Evolutionary conservation across 140 eudicot genomes (phyloP).

Genomic region (Flaveria floridana): DNA sequence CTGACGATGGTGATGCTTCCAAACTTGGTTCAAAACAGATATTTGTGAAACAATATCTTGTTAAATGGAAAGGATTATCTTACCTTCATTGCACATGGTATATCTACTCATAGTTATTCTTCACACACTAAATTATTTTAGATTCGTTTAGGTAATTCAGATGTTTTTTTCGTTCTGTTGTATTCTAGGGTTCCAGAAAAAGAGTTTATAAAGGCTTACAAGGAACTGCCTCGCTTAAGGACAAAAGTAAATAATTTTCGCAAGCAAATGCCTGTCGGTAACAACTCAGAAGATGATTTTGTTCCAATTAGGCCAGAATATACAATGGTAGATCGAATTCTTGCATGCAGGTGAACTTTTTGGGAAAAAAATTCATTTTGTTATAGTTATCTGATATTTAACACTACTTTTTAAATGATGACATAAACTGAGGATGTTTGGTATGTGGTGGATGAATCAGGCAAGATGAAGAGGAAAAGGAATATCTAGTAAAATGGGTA

Average conservation of each 20-base stretch:
- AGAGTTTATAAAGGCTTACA: slow-evolving; percentile 83
- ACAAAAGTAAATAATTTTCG: slow-evolving; percentile 85
- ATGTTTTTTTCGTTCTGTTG: not conserved
- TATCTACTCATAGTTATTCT: slow-evolving; percentile 20
- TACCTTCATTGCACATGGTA: slow-evolving; percentile 99
- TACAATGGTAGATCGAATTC: slow-evolving; percentile 91
- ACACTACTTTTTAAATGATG: not conserved
- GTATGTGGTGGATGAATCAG: slow-evolving; percentile 38
- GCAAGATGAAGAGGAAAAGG: slow-evolving; percentile 69
- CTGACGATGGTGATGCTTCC: slow-evolving; percentile 72
- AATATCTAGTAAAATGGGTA: slow-evolving; percentile 90
- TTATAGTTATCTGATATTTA: not conserved
- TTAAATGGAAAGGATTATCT: slow-evolving; percentile 95
- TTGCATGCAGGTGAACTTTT: slow-evolving; percentile 80
- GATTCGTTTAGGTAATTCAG: not conserved
- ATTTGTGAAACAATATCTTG: slow-evolving; percentile 87
- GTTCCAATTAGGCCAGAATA: slow-evolving; percentile 88
- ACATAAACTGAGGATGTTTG: slow-evolving; percentile 6
- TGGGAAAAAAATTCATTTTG: not conserved
- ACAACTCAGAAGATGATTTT: slow-evolving; percentile 73
- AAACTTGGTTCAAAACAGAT: slow-evolving; percentile 80
- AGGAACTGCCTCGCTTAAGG: slow-evolving; percentile 79
- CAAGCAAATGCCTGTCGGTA: slow-evolving; percentile 54
- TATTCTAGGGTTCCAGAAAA: slow-evolving; percentile 89
- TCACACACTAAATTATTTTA: not conserved